Base-by-base conservation (phyloP, 2,329 filamentous ascomycete species). In the Zymoseptoria tritici region DNA sequence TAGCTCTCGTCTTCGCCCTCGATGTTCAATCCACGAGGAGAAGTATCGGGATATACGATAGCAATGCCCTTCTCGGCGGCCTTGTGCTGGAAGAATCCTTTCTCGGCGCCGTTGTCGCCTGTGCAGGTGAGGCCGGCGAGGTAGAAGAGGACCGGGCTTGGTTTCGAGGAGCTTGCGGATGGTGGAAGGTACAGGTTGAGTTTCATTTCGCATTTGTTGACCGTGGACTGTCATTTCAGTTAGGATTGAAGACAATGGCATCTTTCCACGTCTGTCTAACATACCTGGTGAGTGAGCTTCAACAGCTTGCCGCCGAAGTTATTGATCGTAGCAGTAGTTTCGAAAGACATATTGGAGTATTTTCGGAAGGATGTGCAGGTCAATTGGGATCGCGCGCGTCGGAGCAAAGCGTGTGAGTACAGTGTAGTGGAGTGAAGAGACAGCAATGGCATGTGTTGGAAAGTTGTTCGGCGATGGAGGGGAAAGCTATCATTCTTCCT, bases 111-210 rank as follows among this genome's bases (percentile, higher is more conserved):
- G 68, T 87, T 87, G 68, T 97, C 92, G 42, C 90, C 91, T 1
- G 91, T 93, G 81, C 94, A 99, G 62, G 94, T 97, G 62, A 99
- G 81, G 56, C 94, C 94, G 13, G 93, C 93, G 60, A 99, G 86
- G 77, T 93, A 99, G 78, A 97, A 86, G 60, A 99, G 83, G 29
- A 97, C 84, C 22, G 94, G 94, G 1, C 91, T 85, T 69, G 88
- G 89, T 58, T 80, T 75, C 49, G 82, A 79, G 1, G 76, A 57
- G 63, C 81, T 77, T 58, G 89, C 85, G 69, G 86, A 81, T 2
- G 90, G 85, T 22, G 94, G 94, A 3, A 99, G 83, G 80, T 90
- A 99, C 69, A 99, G 82, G 79, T 95, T 96, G 72, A 97, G 84
- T 73, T 84, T 85, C 93, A 97, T 99, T 70, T 91, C 86, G 67